A percentile compares a stretch with the other conserved stretches of the same genome.
Evolutionary conservation across 2,329 filamentous ascomycete species (phyloP).

Genomic region (Onygenales sp.): DNA sequence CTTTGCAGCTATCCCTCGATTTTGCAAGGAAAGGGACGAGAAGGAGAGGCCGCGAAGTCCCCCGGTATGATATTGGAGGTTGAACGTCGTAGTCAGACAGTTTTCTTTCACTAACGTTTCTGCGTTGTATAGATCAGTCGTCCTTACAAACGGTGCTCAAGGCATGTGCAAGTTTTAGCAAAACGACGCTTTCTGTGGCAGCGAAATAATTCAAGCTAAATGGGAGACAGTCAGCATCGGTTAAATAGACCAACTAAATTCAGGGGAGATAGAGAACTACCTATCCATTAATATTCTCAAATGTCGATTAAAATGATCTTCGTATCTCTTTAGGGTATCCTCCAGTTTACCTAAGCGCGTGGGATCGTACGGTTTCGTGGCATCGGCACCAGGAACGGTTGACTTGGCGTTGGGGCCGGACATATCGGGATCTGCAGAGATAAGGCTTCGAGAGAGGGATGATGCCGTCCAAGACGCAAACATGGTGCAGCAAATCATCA

Average conservation of each 20-base stretch:
- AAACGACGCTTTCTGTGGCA: constrained; percentile 90
- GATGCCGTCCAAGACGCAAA: constrained; percentile 78
- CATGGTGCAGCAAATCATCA: constrained; percentile 91
- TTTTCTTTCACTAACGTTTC: neutral
- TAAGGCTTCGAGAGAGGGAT: constrained; percentile 74
- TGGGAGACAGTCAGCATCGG: constrained; percentile 5
- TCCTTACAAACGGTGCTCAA: constrained; percentile 34
- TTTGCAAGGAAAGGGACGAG: no score
- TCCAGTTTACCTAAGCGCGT: constrained; percentile 64
- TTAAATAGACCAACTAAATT: neutral
- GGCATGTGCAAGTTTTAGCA: constrained; percentile 59
- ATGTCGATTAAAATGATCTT: constrained; percentile 85
- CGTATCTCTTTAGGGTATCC: constrained; percentile 83
- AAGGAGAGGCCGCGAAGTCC: no score
- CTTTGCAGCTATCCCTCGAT: no score
- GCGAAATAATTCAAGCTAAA: constrained; percentile 77
- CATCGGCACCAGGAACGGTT: constrained; percentile 13
- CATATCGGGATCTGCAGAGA: constrained; percentile 73
- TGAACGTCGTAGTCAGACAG: no score
- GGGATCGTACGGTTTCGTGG: constrained; percentile 42
- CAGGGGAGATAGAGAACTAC: constrained; percentile 15
- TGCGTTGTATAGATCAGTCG: constrained; percentile 19
- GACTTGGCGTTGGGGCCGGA: constrained; percentile 19
- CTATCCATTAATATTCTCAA: constrained; percentile 90
- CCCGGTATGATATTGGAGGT: no score